A percentile compares a stretch with the other conserved stretches of the same genome.
phyloP scores from a whole-genome alignment of 345 rosid genomes.

The Eutrema heterophyllum region DNA sequence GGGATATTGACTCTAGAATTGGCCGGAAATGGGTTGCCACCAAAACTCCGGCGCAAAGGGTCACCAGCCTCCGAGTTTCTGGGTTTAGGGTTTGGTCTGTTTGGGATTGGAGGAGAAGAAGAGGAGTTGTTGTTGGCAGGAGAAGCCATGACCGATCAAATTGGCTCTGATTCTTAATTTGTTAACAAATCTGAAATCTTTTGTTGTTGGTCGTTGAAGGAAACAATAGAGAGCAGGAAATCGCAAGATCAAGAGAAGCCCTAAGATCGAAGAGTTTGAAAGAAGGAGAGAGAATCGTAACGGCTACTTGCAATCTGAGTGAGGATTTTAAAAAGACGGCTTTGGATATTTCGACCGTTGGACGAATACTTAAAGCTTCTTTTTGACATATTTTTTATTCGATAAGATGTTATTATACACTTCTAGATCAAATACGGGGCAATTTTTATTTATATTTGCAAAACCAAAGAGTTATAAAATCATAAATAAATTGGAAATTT shows the following conservation, averaged over 20 bases:
- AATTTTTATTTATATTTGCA: no score
- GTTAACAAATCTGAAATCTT: conserved; percentile 13
- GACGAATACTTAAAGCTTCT: neutral
- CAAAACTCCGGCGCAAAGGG: conserved; percentile 67
- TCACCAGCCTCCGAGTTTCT: conserved; percentile 55
- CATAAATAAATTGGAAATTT: no score
- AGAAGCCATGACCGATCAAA: conserved; percentile 26
- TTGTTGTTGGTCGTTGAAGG: neutral
- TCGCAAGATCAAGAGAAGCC: conserved; percentile 2
- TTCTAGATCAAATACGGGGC: no score
- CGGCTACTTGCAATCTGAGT: conserved; percentile 23
- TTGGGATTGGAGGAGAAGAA: conserved; percentile 27
- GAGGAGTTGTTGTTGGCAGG: conserved; percentile 16
- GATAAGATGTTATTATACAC: no score
- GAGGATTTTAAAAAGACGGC: conserved; percentile 15
- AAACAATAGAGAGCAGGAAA: neutral
- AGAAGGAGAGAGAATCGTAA: conserved; percentile 16
- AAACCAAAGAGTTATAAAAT: no score
- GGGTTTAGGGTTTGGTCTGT: conserved; percentile 38
- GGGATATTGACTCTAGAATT: conserved; percentile 47
- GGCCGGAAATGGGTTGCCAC: conserved; percentile 45
- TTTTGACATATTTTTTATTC: no score
- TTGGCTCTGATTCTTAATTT: neutral
- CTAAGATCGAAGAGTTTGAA: neutral
- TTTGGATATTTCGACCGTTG: conserved; percentile 36